Conservation (phyloP, 2,329 filamentous ascomycete genomes). For the Aspergillus sp. region DNA sequence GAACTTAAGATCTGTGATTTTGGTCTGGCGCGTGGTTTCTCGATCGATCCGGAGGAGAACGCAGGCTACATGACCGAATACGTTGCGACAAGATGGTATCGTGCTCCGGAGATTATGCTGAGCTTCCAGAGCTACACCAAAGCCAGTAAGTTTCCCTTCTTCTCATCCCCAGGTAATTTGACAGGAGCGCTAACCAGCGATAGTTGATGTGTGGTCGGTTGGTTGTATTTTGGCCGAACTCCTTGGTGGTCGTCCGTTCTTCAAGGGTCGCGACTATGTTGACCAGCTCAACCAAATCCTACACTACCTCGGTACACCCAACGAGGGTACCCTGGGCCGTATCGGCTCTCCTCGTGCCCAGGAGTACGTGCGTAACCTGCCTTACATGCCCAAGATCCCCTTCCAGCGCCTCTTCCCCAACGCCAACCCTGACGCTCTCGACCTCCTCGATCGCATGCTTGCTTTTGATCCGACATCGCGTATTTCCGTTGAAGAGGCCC, state of each 20-base stretch:
- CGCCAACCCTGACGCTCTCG: constrained; percentile 90
- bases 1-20: constrained; percentile 99
- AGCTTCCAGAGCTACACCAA: constrained; percentile 99
- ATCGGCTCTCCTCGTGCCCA: constrained; percentile 94
- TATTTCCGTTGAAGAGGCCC: constrained; percentile 87
- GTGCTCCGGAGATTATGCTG: constrained; percentile 97
- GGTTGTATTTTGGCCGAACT: constrained; percentile 96
- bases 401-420: constrained; percentile 85
- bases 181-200: constrained; percentile 6
- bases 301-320: constrained; percentile 93
- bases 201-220: constrained; percentile 98
- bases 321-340: constrained; percentile 84
- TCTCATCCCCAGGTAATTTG: neutral
- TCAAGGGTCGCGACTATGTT: constrained; percentile 98
- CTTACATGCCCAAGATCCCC: constrained; percentile 85
- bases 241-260: constrained; percentile 91
- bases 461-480: constrained; percentile 91
- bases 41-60: constrained; percentile 93
- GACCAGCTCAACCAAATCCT: constrained; percentile 99
- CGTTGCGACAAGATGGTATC: constrained; percentile 96
- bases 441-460: constrained; percentile 93
- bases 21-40: constrained; percentile 91
- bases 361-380: constrained; percentile 95
- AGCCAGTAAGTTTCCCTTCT: constrained; percentile 67
- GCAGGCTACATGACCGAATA: constrained; percentile 99